Conservation (phyloP, 2,329 filamentous ascomycete species). For the Ilyonectria mors-panacis region DNA sequence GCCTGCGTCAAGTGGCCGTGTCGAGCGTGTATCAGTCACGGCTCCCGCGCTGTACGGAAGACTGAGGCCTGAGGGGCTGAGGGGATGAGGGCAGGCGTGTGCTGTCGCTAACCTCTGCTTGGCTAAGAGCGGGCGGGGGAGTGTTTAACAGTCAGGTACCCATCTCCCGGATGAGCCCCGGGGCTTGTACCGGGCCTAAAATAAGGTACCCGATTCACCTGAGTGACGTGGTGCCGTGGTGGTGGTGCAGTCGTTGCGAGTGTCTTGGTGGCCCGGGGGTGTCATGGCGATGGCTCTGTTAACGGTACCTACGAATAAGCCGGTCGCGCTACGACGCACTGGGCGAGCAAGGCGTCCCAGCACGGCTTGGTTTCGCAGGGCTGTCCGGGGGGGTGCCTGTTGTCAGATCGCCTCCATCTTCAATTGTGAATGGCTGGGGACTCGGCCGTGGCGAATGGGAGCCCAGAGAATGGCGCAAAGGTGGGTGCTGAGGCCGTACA, state of each 20-base stretch:
- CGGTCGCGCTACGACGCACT: too few species aligned
- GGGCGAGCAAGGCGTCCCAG: too few species aligned
- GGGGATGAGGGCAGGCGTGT: not conserved
- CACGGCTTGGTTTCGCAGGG: not conserved
- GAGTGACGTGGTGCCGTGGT: constrained; percentile 22
- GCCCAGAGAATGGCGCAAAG: not conserved
- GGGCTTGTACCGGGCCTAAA: constrained; percentile 18
- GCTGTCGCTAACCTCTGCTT: not conserved
- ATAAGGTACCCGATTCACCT: constrained; percentile 25
- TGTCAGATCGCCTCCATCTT: constrained; percentile 4
- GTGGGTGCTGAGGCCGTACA: constrained; percentile 36
- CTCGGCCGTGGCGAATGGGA: constrained; percentile 15
- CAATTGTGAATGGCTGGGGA: constrained; percentile 29
- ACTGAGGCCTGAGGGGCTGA: not conserved
- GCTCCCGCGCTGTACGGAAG: not conserved
- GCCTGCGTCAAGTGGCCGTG: not conserved
- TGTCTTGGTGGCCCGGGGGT: not conserved
- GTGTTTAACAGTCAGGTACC: not conserved
- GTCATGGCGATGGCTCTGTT: not conserved
- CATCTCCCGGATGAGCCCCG: constrained; percentile 6
- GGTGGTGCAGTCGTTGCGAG: not conserved
- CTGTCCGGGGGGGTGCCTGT: constrained; percentile 14
- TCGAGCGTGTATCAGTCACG: not conserved
- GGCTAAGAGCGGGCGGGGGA: not conserved
- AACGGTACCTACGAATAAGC: not conserved